Evolutionary conservation across 768 basidiomycete genomes (phyloP).

Genomic region (Mycena vitilis): DNA sequence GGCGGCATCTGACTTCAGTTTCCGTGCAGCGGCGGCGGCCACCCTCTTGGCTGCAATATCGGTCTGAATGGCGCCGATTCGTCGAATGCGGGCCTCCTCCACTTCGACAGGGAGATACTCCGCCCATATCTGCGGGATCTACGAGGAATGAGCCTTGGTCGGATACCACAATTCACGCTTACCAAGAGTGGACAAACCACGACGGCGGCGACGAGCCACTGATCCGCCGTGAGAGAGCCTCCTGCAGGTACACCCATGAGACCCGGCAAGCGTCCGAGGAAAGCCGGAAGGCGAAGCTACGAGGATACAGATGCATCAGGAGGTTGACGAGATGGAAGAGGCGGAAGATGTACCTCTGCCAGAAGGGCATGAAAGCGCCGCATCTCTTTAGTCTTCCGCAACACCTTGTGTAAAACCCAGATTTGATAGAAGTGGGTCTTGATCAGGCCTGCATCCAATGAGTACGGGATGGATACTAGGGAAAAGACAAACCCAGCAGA

Average conservation of each 20-base stretch:
- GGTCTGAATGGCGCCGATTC: neutral
- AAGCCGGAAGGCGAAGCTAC: slow-evolving; percentile 21
- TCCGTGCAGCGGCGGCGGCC: neutral
- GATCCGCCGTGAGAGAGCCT: slow-evolving; percentile 49
- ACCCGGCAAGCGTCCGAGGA: slow-evolving; percentile 36
- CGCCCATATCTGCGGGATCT: slow-evolving; percentile 44
- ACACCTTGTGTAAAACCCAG: too few species aligned
- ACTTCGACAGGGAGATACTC: slow-evolving; percentile 18
- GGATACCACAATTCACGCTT: slow-evolving; percentile 16
- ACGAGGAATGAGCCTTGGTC: neutral
- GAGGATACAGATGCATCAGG: too few species aligned
- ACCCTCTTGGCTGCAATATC: neutral
- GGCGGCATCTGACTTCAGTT: neutral
- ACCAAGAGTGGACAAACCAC: slow-evolving; percentile 45
- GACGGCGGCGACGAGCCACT: slow-evolving; percentile 44
- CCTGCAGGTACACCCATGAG: slow-evolving; percentile 46
- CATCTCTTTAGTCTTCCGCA: too few species aligned
- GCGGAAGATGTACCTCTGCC: too few species aligned
- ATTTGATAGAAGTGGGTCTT: slow-evolving; percentile 38
- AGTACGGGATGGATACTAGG: neutral
- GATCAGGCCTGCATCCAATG: slow-evolving; percentile 23
- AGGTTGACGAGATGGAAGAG: too few species aligned
- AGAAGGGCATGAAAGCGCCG: too few species aligned
- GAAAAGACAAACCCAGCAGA: slow-evolving; percentile 36
- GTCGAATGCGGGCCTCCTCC: neutral